Base-by-base conservation (phyloP, 208 protist species). In the Acanthamoeba castellanii region DNA sequence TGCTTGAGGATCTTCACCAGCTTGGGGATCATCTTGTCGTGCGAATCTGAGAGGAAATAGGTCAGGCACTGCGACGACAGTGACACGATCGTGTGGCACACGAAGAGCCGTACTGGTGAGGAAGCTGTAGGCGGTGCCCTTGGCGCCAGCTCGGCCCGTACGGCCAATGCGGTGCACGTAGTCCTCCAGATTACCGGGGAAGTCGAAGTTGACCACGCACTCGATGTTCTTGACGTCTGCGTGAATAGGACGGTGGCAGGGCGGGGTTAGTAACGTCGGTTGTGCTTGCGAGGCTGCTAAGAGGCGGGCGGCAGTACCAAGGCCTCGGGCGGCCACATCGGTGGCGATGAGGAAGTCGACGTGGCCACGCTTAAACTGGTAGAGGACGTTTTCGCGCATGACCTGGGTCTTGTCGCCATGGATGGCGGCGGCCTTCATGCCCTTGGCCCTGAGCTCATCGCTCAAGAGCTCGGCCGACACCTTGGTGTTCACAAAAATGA, bases 161-260 rank as follows among this genome's bases (percentile, higher is more conserved):
- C 98, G 91, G 30, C 99, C 99, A 97, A 99, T 99, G 97, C 99
- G 98, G 97, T 99, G 99, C 96, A 99, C 97, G 97, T 99, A 99
- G 96, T 99, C 98, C 81, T 99, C 98, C 14, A 97, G 93, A 20
- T 96, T 95, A 42, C 90, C 94, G 20, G 98, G 98, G 78, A 98
- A 96, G 88, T 98, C 97, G 92, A 98, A 99, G 91, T 99, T 99
- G 61, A 99, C 93, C 34, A 99, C 98, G 32, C 95, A 87, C 34
- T 89, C 88, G 34, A 99, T 96, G 85, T 97, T 95, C 50, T 94
- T 95, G n/a, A 99, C 95, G 95, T 99, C 98, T 96, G 90, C 5
- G 66, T 72, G 45, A 22, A 25, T 13, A 14, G 6, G 66, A 7
- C n/a, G 11, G 82, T 0, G 14, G 34, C 27, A 32, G 50, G 14